A percentile compares a stretch with the other conserved stretches of the same genome.
Conservation (phyloP, 495 filamentous ascomycete genomes). For the Thermothielavioides terrestris region DNA sequence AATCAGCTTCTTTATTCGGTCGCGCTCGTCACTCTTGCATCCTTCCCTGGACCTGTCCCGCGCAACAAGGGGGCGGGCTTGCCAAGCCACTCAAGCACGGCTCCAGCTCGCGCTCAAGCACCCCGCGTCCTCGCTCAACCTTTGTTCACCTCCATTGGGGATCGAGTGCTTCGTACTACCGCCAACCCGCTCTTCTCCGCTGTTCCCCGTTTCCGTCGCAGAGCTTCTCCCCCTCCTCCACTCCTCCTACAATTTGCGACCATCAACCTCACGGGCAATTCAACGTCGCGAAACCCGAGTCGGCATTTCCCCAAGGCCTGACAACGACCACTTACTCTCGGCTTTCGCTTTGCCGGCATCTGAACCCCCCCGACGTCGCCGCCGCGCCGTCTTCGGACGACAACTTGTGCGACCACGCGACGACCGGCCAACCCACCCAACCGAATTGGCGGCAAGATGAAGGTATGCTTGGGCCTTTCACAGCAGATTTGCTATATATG, state of each 20-base stretch:
- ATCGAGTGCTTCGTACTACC: background rate
- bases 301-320: no score
- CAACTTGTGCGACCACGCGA: background rate
- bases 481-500: no score
- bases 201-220: slow-evolving; percentile 5
- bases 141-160: background rate
- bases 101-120: background rate
- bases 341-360: background rate
- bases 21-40: no score
- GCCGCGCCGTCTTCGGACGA: background rate
- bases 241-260: background rate
- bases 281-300: background rate
- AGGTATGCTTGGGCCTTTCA: slow-evolving; percentile 16
- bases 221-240: no score
- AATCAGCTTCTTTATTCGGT: no score
- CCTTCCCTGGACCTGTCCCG: no score
- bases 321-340: no score
- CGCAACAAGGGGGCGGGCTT: no score
- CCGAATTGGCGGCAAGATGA: slow-evolving; percentile 26
- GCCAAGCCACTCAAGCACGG: background rate
- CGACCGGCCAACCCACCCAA: background rate
- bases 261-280: background rate
- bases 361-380: background rate
- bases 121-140: background rate
- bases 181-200: slow-evolving; percentile 5